Conservation (phyloP, 2,329 filamentous ascomycete genomes). For the Penicillium decumbens region DNA sequence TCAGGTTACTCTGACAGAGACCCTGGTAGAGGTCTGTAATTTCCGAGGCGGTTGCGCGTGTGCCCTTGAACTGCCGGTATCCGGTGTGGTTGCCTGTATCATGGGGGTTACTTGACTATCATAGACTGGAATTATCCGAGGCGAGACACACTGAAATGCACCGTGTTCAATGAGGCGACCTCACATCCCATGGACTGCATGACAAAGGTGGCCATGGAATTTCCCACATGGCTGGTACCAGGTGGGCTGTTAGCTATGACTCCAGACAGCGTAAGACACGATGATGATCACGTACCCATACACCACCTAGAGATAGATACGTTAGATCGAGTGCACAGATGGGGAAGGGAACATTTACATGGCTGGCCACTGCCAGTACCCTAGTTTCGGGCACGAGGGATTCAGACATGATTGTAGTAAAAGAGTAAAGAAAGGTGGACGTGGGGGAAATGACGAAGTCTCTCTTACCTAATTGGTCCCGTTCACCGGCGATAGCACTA, state of each 20-base stretch:
- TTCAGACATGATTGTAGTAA: conserved; percentile 31
- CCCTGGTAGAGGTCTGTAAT: conserved; percentile 81
- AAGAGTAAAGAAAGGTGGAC: conserved; percentile 3
- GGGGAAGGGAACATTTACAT: conserved; percentile 57
- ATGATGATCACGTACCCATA: conserved; percentile 28
- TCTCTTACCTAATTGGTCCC: conserved; percentile 21
- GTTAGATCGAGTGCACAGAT: background rate
- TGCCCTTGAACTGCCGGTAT: conserved; percentile 83
- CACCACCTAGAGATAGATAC: conserved; percentile 23
- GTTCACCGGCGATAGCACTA: background rate
- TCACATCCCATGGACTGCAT: conserved; percentile 93
- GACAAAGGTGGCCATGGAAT: conserved; percentile 92
- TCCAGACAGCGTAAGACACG: conserved; percentile 4
- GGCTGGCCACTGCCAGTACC: conserved; percentile 86
- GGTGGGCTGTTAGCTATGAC: conserved; percentile 18
- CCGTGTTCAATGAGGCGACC: conserved; percentile 89
- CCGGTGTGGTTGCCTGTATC: conserved; percentile 83
- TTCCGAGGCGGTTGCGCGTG: conserved; percentile 72
- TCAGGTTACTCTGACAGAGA: conserved; percentile 74
- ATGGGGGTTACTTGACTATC: conserved; percentile 1
- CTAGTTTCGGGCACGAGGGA: conserved; percentile 55
- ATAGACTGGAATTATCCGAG: background rate
- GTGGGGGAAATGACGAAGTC: conserved; percentile 12
- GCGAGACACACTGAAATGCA: conserved; percentile 80
- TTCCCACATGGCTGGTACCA: conserved; percentile 76